Conservation (phyloP, 2,329 filamentous ascomycete species). For the Dactylonectria macrodidyma region DNA sequence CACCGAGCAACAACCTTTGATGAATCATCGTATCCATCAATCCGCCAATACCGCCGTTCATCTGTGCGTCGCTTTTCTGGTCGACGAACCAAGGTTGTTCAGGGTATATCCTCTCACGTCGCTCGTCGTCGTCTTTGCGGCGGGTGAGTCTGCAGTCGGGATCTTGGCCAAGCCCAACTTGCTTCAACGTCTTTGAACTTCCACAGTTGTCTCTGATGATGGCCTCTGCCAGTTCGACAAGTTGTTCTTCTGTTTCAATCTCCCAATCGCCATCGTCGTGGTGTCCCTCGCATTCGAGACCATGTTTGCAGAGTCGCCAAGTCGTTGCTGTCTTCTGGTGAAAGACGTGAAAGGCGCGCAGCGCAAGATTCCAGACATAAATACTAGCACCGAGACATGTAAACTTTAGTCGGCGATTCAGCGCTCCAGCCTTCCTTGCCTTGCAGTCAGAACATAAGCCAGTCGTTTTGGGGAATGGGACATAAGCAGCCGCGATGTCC, state of each 20-base stretch:
- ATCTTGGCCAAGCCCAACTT: neutral
- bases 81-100: neutral
- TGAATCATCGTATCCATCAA: conserved; percentile 16
- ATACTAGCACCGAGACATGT: conserved; percentile 1
- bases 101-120: conserved; percentile 1
- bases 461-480: neutral
- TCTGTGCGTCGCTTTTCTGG: neutral
- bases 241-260: neutral
- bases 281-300: neutral
- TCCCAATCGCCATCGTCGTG: conserved; percentile 9
- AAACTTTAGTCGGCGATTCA: neutral
- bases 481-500: conserved; percentile 4
- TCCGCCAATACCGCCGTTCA: neutral
- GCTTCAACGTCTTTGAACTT: neutral
- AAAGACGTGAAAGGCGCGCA: conserved; percentile 17
- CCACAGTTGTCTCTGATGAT: neutral
- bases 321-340: neutral
- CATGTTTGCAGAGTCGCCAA: conserved; percentile 7
- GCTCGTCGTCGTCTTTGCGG: neutral
- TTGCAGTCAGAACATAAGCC: conserved; percentile 2
- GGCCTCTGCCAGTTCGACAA: neutral
- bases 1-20: neutral
- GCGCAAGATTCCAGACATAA: conserved; percentile 5
- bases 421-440: neutral
- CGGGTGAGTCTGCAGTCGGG: neutral